Base-by-base conservation (phyloP, 2,329 filamentous ascomycete genomes). In the Microcera coccophila region DNA sequence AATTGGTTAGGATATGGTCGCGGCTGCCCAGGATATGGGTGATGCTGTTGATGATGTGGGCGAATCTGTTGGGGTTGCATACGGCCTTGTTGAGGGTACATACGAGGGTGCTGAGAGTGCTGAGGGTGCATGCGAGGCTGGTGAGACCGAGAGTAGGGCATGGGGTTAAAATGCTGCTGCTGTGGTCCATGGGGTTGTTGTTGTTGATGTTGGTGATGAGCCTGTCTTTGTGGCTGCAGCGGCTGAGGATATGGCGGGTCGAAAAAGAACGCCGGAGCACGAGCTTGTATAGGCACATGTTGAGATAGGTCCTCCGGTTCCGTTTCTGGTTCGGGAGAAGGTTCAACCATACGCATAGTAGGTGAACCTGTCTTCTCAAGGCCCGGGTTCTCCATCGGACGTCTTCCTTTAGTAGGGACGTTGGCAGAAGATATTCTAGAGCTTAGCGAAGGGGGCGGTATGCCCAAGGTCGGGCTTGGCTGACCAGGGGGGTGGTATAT, bases 401-500 rank as follows among this genome's bases (percentile, higher is more conserved):
- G 42, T 14, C 41, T 28, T 5, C 10, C 15, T 24, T 17, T 45
- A 42, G 21, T 44, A 35, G 22, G 39, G 18, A 17, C 39, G 18
- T 38, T 39, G 36, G 20, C 21, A n/a, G 49, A 34, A 18, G 36
- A 35, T 15, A 22, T 3, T 15, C 29, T 42, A 36, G 48, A 38
- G 22, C 36, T 41, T 21, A 39, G 34, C 15, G 46, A 45, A 9
- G 48, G 53, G 26, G 60, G 56, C 34, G 62, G 55, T 22, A 58
- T 48, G 10, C 68, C 70, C 14, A 72, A 56, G 2, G 70, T 72
- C 10, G 70, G 69, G 38, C 68, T 72, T 7, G 69, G 66, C 40
- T 71, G 68, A 5, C 65, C 67, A 2, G 64, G 59, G 4, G 67
- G 63, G 4, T 62, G 62, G 17, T 58, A 59, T 12, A 63, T 55